phyloP scores from a whole-genome alignment of 257 asterid species.

The Przewalskia tangutica region DNA sequence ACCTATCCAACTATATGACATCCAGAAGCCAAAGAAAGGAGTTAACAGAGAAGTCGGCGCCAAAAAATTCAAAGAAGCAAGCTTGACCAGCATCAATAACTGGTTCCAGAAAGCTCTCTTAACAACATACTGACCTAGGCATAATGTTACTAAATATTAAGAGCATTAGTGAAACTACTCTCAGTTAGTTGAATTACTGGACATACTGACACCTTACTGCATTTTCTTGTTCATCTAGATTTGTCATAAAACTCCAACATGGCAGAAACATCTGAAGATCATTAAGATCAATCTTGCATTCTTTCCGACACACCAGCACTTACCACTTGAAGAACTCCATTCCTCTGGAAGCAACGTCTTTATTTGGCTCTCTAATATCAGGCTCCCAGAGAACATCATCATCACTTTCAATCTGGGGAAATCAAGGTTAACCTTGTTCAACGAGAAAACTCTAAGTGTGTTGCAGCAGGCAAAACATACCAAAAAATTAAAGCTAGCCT shows the following conservation, averaged over 20 bases:
- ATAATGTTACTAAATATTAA: neutral
- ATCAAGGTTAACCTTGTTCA: neutral
- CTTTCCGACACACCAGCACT: neutral
- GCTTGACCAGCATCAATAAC: neutral
- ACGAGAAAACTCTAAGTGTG: conserved; percentile 1
- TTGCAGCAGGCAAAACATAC: neutral
- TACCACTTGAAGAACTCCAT: conserved; percentile 70
- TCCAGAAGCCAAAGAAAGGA: neutral
- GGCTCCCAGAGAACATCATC: conserved; percentile 62
- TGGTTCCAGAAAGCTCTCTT: neutral
- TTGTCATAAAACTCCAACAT: neutral
- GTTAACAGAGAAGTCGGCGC: neutral
- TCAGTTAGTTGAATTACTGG: neutral
- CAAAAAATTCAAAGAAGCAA: neutral
- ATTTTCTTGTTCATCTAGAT: neutral
- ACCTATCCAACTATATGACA: neutral
- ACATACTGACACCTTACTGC: neutral
- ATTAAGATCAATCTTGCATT: neutral
- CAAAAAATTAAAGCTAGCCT: neutral
- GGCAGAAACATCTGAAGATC: neutral
- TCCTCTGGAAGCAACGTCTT: conserved; percentile 72
- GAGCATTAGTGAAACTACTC: neutral
- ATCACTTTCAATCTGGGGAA: conserved; percentile 63
- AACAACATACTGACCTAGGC: neutral
- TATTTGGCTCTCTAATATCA: conserved; percentile 61